Evolutionary conservation across 2,329 filamentous ascomycete genomes (phyloP).

Genomic region (Sarocladium oryzae): DNA sequence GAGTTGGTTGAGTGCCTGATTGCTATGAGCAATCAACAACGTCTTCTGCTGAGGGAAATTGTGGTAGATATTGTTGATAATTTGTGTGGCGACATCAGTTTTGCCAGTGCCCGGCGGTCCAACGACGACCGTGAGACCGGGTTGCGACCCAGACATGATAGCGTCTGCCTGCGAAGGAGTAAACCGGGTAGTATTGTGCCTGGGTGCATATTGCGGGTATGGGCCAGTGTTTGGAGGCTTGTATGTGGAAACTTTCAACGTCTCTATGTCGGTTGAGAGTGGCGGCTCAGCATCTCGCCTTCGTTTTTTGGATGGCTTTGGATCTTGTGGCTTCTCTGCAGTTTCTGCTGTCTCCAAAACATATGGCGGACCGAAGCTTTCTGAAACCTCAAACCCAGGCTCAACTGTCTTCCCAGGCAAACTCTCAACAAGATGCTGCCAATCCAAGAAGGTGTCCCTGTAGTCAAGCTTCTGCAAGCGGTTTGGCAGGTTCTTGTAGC

Average conservation of each 20-base stretch:
- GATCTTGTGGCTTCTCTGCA: conserved; percentile 39
- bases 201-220: conserved; percentile 78
- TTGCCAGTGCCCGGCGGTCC: conserved; percentile 96
- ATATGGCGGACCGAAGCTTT: conserved; percentile 81
- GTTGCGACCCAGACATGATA: conserved; percentile 88
- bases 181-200: conserved; percentile 77
- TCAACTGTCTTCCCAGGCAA: conserved; percentile 84
- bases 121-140: conserved; percentile 87
- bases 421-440: conserved; percentile 88
- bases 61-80: conserved; percentile 98
- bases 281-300: conserved; percentile 68
- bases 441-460: conserved; percentile 89
- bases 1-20: conserved; percentile 93
- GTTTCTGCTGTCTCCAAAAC: conserved; percentile 64
- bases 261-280: conserved; percentile 56
- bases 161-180: conserved; percentile 88
- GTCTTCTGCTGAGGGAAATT: conserved; percentile 93
- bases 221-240: conserved; percentile 82
- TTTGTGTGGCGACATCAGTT: conserved; percentile 97
- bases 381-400: conserved; percentile 61
- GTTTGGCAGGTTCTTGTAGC: conserved; percentile 76
- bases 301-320: conserved; percentile 75
- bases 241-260: conserved; percentile 81
- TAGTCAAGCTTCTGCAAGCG: conserved; percentile 77
- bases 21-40: conserved; percentile 89